Percentiles rank a stretch among this genome's conserved stretches.
Conservation (phyloP, 2,329 filamentous ascomycete species). For the Xylariaceae sp. region DNA sequence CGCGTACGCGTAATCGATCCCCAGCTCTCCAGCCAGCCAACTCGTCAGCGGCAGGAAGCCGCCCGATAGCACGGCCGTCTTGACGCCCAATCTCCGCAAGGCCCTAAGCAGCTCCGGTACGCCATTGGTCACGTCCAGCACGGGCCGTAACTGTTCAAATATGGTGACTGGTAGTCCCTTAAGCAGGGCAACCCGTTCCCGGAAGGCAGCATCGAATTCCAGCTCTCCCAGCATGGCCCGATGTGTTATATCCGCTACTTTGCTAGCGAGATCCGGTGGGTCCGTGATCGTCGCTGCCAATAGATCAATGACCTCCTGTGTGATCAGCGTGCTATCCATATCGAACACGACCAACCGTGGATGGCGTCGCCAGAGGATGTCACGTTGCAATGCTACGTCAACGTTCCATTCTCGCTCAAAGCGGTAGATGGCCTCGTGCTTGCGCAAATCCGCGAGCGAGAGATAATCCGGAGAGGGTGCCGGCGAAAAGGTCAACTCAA, state of each 20-base stretch:
- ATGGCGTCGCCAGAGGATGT: constrained; percentile 74
- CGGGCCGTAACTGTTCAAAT: constrained; percentile 74
- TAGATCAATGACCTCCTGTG: constrained; percentile 96
- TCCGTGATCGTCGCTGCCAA: constrained; percentile 77
- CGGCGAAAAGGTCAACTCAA: constrained; percentile 67
- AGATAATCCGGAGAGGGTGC: constrained; percentile 65
- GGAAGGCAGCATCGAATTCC: constrained; percentile 84
- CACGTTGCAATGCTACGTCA: constrained; percentile 76
- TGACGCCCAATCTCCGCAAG: constrained; percentile 78
- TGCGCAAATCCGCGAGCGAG: constrained; percentile 69
- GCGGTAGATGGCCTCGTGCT: constrained; percentile 78
- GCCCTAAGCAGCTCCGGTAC: constrained; percentile 73
- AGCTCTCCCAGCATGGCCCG: constrained; percentile 96
- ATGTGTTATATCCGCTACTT: constrained; percentile 86
- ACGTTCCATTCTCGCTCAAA: constrained; percentile 91
- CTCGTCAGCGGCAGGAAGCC: constrained; percentile 88
- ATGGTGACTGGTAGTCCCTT: constrained; percentile 78
- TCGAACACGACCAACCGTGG: constrained; percentile 93
- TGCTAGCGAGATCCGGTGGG: constrained; percentile 70
- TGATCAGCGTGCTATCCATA: constrained; percentile 97
- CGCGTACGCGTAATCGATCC: constrained; percentile 84
- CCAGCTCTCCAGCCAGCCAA: constrained; percentile 80
- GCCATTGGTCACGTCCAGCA: constrained; percentile 81
- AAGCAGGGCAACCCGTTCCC: constrained; percentile 77
- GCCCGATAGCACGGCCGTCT: constrained; percentile 87